Base-by-base conservation (phyloP, 331 rosid genomes). In the Dryas integrifolia region DNA sequence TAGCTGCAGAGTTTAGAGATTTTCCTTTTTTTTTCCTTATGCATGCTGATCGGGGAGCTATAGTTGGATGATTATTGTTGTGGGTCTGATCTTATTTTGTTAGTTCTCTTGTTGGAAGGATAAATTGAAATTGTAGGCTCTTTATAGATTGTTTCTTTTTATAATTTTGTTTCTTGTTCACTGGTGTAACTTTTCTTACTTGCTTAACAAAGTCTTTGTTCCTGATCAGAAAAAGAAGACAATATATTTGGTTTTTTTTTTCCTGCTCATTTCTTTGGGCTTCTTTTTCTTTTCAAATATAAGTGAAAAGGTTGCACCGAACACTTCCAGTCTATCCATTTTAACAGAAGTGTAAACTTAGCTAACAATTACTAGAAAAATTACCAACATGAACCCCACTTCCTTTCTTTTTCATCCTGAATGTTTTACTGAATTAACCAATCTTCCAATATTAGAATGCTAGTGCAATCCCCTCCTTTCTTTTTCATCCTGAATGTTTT, bases 401-500 rank as follows among this genome's bases (percentile, higher is more conserved):
- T 21, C 24, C 24, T 39, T 81, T 69, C 49, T 44, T 49, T 12
- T 73, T 70, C 40, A 9, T 60, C 65, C 44, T 47, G 40, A 45
- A 48, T 49, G 39, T 75, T 35, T 63, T 65, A 39, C 70, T 41
- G 48, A 74, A 58, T 49, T 49, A 77, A 38, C 57, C 49, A 14
- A 67, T 51, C 59, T 46, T 62, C 67, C 59, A 50, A 49, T 49
- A 30, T 62, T 46, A 21, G 24, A 61, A 48, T 14, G 39, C 21
- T 26, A 58, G 2, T 57, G 12, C 16, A 67, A 12, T 18, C 24
- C 24, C 24, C 24, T 21, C 24, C 24, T 39, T 81, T 69, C 49
- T 44, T 49, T 13, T 73, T 70, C 40, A 9, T 55, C 65, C 44
- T 47, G 40, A 45, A 48, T 50, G 39, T 75, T 35, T 64, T 66